Percentiles rank a stretch among this genome's conserved stretches.
phyloP scores from a whole-genome alignment of 2,329 filamentous ascomycete species.

The Colletotrichum somersetense region DNA sequence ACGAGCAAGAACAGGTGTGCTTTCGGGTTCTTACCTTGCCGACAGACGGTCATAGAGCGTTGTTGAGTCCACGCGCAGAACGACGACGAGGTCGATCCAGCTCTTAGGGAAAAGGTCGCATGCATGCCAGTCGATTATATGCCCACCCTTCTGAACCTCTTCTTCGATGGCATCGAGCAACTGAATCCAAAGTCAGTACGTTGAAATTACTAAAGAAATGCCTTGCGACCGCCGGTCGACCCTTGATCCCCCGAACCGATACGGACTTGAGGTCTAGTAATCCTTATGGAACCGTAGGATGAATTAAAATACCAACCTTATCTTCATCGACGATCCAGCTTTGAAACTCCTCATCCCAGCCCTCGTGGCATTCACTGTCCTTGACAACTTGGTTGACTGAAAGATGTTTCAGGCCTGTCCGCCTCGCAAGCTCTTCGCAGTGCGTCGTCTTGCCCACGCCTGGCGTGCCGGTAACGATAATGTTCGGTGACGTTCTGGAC shows the following conservation, averaged over 20 bases:
- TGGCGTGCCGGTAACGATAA: conserved; percentile 94
- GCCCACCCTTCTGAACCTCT: conserved; percentile 82
- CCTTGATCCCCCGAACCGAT: not conserved
- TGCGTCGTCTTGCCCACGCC: conserved; percentile 97
- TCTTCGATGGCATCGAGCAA: conserved; percentile 91
- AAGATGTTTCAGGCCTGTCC: conserved; percentile 83
- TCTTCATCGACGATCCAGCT: conserved; percentile 98
- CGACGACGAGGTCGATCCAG: conserved; percentile 96
- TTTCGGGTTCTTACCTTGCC: conserved; percentile 66
- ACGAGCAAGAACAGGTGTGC: not conserved
- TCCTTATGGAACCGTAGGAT: conserved; percentile 16
- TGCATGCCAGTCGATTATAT: conserved; percentile 97
- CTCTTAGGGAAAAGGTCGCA: conserved; percentile 94
- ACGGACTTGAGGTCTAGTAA: not conserved
- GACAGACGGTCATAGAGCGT: conserved; percentile 87
- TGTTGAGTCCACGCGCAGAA: conserved; percentile 84
- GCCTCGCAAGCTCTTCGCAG: conserved; percentile 82
- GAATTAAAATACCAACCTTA: conserved; percentile 69
- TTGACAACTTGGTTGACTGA: conserved; percentile 94
- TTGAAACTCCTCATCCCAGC: conserved; percentile 85
- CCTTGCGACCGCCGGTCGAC: not conserved
- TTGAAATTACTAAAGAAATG: not conserved
- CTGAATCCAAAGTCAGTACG: conserved; percentile 54
- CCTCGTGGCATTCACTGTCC: conserved; percentile 87
- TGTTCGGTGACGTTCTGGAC: conserved; percentile 76